Percentiles rank a stretch among this genome's conserved stretches.
These are phyloP conservation scores for Glonium stellatum DNA, from an alignment of 495 filamentous ascomycete species.

Conservation along the genomic window DNA sequence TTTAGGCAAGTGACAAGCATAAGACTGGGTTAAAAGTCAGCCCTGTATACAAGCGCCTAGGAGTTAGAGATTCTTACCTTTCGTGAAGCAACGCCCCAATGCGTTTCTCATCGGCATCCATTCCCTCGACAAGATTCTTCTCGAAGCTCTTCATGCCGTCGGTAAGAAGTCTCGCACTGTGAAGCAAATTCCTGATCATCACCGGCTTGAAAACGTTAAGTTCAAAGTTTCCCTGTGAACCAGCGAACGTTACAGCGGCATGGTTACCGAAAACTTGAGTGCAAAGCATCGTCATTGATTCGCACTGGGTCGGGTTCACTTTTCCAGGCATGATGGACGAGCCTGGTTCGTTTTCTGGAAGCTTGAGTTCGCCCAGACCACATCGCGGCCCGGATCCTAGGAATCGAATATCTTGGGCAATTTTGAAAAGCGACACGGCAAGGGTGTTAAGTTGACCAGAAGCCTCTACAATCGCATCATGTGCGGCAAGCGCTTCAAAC, in stretches of 20 bases:
- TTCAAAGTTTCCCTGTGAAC: slow-evolving; percentile 97
- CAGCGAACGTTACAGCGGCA: slow-evolving; percentile 80
- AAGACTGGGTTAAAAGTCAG: slow-evolving; percentile 47
- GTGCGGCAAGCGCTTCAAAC: slow-evolving; percentile 95
- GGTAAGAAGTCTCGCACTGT: slow-evolving; percentile 76
- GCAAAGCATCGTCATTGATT: slow-evolving; percentile 96
- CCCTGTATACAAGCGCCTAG: neutral
- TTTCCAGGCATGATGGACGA: slow-evolving; percentile 98
- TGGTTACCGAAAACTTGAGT: slow-evolving; percentile 98
- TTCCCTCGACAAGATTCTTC: slow-evolving; percentile 80
- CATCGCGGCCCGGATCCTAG: slow-evolving; percentile 93
- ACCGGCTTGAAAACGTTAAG: slow-evolving; percentile 99
- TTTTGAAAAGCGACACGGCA: slow-evolving; percentile 89
- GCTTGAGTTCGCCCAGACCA: slow-evolving; percentile 82
- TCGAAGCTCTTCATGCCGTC: slow-evolving; percentile 95
- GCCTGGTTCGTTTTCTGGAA: slow-evolving; percentile 97
- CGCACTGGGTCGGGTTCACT: slow-evolving; percentile 98
- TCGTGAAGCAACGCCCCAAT: slow-evolving; percentile 85
- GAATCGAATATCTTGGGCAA: slow-evolving; percentile 95
- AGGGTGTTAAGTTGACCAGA: slow-evolving; percentile 90
- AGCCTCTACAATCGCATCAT: slow-evolving; percentile 93
- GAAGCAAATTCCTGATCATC: slow-evolving; percentile 87
- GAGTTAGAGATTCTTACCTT: slow-evolving; percentile 42
- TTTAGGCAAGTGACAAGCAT: slow-evolving; percentile 99
- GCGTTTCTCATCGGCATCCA: slow-evolving; percentile 86